Percentiles rank a stretch among this genome's conserved stretches.
Conservation (phyloP, 192 early-diverging fungal species). For the Mortierella hygrophila region DNA sequence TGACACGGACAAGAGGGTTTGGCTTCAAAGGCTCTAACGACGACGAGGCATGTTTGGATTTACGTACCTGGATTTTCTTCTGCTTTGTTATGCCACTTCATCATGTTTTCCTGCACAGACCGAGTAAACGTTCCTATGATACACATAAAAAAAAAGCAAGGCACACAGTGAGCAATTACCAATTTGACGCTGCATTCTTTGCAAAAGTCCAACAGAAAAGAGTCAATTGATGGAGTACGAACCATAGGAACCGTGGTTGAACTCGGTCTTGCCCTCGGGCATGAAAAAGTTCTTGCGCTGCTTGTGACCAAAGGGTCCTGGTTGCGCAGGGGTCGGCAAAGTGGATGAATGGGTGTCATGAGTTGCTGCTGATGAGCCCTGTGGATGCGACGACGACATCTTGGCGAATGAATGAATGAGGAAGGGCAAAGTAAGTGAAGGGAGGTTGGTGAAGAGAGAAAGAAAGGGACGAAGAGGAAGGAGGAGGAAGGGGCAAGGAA, state of each 20-base stretch:
- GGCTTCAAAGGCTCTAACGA: not conserved
- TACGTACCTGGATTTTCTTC: constrained; percentile 38
- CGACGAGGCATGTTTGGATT: not conserved
- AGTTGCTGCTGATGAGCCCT: not conserved
- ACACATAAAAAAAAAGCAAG: not conserved
- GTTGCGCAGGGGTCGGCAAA: constrained; percentile 26
- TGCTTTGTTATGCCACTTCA: constrained; percentile 37
- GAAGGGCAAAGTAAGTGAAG: not conserved
- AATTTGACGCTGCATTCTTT: too few species aligned
- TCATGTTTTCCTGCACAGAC: constrained; percentile 40
- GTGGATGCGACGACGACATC: not conserved
- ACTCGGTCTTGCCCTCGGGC: constrained; percentile 63
- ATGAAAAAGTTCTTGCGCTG: constrained; percentile 65
- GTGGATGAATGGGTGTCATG: not conserved
- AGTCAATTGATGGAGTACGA: not conserved
- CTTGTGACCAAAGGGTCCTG: constrained; percentile 61
- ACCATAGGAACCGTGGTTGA: constrained; percentile 78
- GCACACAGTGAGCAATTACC: not conserved
- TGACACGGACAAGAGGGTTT: too few species aligned
- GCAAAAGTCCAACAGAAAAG: too few species aligned
- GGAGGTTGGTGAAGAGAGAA: not conserved
- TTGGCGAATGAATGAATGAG: not conserved
- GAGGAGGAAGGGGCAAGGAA: not conserved
- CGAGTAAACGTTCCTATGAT: constrained; percentile 31
- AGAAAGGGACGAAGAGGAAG: not conserved